Evolutionary conservation across 371 early-diverging fungal genomes (phyloP).

Genomic region (Circinella minor): DNA sequence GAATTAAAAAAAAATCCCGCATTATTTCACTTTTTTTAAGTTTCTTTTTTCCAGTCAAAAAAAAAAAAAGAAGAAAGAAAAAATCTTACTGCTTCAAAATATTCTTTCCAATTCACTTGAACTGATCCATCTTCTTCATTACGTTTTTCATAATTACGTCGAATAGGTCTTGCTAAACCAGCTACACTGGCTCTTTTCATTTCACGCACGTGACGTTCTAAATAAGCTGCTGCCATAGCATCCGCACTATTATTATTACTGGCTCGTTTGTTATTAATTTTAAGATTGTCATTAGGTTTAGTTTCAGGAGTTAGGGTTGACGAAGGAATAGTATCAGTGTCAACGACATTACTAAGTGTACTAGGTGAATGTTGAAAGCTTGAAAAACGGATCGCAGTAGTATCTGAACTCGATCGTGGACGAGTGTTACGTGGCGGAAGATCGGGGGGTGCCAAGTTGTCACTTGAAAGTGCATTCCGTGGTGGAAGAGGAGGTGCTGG

Average conservation of each 20-base stretch:
- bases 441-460: constrained; percentile 3
- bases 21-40: not conserved
- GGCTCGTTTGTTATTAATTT: not conserved
- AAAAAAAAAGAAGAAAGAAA: too few species aligned
- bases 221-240: constrained; percentile 5
- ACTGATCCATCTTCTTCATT: constrained; percentile 12
- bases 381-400: not conserved
- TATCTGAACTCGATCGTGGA: constrained; percentile 11
- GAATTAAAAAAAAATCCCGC: too few species aligned
- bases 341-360: not conserved
- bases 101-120: constrained; percentile 9
- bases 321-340: not conserved
- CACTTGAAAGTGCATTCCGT: constrained; percentile 10
- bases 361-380: not conserved
- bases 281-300: not conserved
- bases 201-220: constrained; percentile 13
- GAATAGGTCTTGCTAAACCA: constrained; percentile 1
- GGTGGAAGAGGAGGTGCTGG: constrained; percentile 8
- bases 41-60: too few species aligned
- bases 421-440: constrained; percentile 6
- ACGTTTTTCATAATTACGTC: constrained; percentile 7
- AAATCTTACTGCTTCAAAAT: constrained; percentile 10
- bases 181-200: constrained; percentile 10
- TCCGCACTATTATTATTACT: not conserved
- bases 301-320: not conserved